Evolutionary conservation across 495 filamentous ascomycete genomes (phyloP).

Genomic region (Hypoxylon perforatum): DNA sequence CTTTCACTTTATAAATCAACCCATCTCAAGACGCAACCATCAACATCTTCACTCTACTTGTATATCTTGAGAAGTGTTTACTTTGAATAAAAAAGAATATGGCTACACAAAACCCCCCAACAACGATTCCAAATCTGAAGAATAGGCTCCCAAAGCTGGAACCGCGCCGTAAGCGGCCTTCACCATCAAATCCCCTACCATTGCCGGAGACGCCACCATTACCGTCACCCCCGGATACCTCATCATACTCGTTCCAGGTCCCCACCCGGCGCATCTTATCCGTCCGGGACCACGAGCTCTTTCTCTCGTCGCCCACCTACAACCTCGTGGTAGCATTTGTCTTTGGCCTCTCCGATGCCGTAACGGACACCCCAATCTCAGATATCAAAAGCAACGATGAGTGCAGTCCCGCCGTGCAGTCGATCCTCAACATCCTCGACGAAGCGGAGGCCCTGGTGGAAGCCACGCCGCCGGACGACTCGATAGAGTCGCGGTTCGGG

Average conservation of each 20-base stretch:
- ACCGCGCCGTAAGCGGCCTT: slow-evolving; percentile 67
- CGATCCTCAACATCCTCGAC: slow-evolving; percentile 77
- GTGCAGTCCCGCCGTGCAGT: slow-evolving; percentile 65
- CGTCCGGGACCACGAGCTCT: slow-evolving; percentile 80
- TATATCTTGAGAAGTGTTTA: neutral
- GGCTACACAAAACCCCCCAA: slow-evolving; percentile 43
- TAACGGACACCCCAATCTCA: slow-evolving; percentile 79
- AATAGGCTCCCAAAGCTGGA: slow-evolving; percentile 75
- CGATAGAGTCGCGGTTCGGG: slow-evolving; percentile 89
- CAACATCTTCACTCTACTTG: no score
- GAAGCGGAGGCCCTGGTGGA: slow-evolving; percentile 70
- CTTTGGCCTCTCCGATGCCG: slow-evolving; percentile 85
- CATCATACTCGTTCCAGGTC: slow-evolving; percentile 68
- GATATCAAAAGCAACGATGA: slow-evolving; percentile 63
- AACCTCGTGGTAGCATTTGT: slow-evolving; percentile 82
- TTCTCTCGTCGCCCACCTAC: slow-evolving; percentile 81
- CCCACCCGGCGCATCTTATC: slow-evolving; percentile 86
- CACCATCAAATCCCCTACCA: slow-evolving; percentile 67
- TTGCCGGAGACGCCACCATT: slow-evolving; percentile 77
- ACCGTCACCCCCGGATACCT: slow-evolving; percentile 73
- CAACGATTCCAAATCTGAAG: slow-evolving; percentile 66
- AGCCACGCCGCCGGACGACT: slow-evolving; percentile 80
- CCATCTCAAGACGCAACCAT: neutral
- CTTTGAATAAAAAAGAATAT: slow-evolving; percentile 9
- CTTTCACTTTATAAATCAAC: slow-evolving; percentile 30